Evolutionary conservation across 805 yeast species (phyloP).

Genomic region (Huiozyma sinensis): DNA sequence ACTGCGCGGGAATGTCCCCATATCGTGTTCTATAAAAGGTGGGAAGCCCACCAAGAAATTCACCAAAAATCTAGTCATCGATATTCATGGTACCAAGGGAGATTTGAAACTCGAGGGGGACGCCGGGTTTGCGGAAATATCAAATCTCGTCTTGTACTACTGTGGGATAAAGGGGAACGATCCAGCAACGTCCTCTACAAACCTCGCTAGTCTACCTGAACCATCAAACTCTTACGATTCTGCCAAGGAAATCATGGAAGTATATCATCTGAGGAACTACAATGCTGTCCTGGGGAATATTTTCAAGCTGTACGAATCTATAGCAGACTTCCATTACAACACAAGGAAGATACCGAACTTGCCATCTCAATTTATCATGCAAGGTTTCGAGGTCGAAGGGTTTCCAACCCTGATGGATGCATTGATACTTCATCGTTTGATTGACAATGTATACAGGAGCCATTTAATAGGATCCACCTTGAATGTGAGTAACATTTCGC

Average conservation of each 20-base stretch:
- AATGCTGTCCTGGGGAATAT: constrained; percentile 25
- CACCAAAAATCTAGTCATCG: constrained; percentile 25
- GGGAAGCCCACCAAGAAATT: constrained; percentile 26
- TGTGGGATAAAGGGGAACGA: constrained; percentile 20
- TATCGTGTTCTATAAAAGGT: constrained; percentile 24
- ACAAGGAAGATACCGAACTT: constrained; percentile 14
- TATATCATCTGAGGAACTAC: constrained; percentile 24
- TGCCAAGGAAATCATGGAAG: constrained; percentile 23
- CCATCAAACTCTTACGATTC: constrained; percentile 7
- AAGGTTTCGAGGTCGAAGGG: constrained; percentile 23
- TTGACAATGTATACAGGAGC: constrained; percentile 21
- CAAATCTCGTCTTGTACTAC: constrained; percentile 24
- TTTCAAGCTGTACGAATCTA: constrained; percentile 23
- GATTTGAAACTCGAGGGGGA: constrained; percentile 27
- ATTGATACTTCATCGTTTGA: constrained; percentile 16
- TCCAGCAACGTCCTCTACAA: too few relatives aligned
- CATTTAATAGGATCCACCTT: constrained; percentile 14
- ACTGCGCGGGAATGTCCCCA: constrained; percentile 21
- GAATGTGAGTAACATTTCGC: constrained; percentile 10
- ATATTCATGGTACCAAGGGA: constrained; percentile 27
- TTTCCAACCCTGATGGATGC: constrained; percentile 25
- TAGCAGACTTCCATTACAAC: constrained; percentile 24
- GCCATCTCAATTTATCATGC: constrained; percentile 18
- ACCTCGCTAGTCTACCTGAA: neutral
- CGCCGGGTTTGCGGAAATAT: constrained; percentile 27